A percentile compares a stretch with the other conserved stretches of the same genome.
Conservation (phyloP, 208 protist species). For the Crithidia fasciculata region DNA sequence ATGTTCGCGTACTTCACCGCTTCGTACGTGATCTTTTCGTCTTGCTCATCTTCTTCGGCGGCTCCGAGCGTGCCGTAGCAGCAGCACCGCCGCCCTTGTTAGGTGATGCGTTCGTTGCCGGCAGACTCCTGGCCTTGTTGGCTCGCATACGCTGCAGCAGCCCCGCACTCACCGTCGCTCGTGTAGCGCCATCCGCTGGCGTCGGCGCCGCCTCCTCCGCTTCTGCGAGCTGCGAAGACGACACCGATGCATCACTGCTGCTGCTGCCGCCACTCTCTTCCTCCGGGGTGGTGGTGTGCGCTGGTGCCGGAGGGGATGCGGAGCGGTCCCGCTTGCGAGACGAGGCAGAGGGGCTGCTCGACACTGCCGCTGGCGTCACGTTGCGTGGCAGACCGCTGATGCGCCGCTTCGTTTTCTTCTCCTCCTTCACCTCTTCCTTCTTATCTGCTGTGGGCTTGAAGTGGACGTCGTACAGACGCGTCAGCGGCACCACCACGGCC, state of each 20-base stretch:
- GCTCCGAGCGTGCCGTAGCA: too few relatives aligned
- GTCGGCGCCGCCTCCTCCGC: conserved; percentile 6
- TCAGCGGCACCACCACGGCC: conserved; percentile 3
- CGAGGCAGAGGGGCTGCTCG: not conserved
- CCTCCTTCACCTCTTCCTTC: not conserved
- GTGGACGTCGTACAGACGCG: not conserved
- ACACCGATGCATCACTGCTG: conserved; percentile 9
- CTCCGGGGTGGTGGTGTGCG: too few relatives aligned
- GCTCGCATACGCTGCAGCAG: conserved; percentile 11
- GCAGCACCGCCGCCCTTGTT: too few relatives aligned
- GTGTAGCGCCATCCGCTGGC: not conserved
- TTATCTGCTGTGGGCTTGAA: not conserved
- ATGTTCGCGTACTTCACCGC: too few relatives aligned
- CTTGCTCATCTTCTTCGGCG: too few relatives aligned
- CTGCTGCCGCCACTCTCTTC: not conserved
- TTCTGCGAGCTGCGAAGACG: conserved; percentile 16
- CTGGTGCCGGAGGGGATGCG: not conserved
- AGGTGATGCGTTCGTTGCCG: too few relatives aligned
- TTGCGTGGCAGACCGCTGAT: not conserved
- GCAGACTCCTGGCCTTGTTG: conserved; percentile 5
- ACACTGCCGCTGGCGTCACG: not conserved
- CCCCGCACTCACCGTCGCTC: not conserved
- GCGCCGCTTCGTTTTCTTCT: not conserved
- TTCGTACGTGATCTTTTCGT: too few relatives aligned
- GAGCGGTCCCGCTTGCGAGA: conserved; percentile 8